Evolutionary conservation across 768 basidiomycete genomes (phyloP), one percentile per base, ranked within the genome.

Genomic region (Megacollybia marginata): DNA sequence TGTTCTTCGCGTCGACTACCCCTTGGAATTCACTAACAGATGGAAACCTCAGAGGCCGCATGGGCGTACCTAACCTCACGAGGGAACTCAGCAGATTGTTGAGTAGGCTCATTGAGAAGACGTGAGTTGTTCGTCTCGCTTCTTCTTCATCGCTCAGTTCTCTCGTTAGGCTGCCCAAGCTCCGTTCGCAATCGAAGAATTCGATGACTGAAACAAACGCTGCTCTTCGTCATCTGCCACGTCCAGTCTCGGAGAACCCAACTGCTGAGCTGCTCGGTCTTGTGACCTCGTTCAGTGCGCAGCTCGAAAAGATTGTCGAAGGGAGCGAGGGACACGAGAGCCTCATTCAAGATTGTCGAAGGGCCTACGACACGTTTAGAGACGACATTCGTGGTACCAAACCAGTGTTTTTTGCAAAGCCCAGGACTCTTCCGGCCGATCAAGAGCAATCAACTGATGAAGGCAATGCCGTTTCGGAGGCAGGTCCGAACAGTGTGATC

Each of bases 181-280:
- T 87, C 9, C 76, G 79, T 45, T 68, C 76, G 1, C 83, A 87
- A 52, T 62, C 86, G 19, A 69, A 74, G 20, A 65, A 60, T 0
- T 62, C 72, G 1, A 71, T 85, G 1, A 52, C 59, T 0, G 63
- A 57, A 7, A 73, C 78, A 0, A 67, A 72, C 1, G 49, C 57
- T 2, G 49, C 51, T 1, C 53, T 76, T 7, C 23, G 49, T 2
- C 44, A 45, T 16, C 62, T 74, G 6, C 83, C 84, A 0, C 72
- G 63, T 32, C 70, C 75, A 0, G 82, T 83, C 0, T 79, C 84
- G 0, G 57, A 53, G 1, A 75, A 87, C 44, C 75, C 83, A 0
- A 61, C 78, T 1, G 71, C 70, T 15, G 84, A 85, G 44, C 72
- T 88, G 2, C 58, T 78, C 0, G 64, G 59, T 1, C 56, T 79